Evolutionary conservation across 2,329 filamentous ascomycete genomes (phyloP).

Genomic region (Xylaria sp.): DNA sequence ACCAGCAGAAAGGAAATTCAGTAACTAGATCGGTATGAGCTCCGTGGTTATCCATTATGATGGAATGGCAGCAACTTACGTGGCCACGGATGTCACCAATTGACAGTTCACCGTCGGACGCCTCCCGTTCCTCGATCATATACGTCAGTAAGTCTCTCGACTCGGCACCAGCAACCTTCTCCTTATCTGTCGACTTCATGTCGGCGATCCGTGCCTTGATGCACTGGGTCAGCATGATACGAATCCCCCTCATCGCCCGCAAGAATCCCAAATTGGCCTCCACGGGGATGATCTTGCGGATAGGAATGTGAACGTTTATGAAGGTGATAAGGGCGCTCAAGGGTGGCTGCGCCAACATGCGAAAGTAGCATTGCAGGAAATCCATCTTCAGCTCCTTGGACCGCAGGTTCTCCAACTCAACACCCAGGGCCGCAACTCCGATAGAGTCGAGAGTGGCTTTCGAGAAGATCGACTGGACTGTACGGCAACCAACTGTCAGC

Average conservation of each 20-base stretch:
- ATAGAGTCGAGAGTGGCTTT: constrained; percentile 41
- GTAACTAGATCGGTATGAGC: constrained; percentile 10
- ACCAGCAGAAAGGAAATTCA: constrained; percentile 22
- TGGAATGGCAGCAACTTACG: constrained; percentile 6
- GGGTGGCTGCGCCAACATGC: constrained; percentile 29
- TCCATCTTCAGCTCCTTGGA: constrained; percentile 18
- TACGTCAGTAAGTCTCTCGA: constrained; percentile 37
- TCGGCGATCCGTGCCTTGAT: constrained; percentile 32
- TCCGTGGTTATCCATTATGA: not conserved
- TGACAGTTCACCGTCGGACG: constrained; percentile 4
- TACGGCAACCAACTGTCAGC: constrained; percentile 18
- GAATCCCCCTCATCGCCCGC: constrained; percentile 34
- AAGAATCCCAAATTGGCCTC: constrained; percentile 42
- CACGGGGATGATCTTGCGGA: constrained; percentile 41
- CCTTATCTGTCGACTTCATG: constrained; percentile 20
- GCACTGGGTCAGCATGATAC: constrained; percentile 32
- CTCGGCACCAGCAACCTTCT: constrained; percentile 14
- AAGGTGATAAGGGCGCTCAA: constrained; percentile 31
- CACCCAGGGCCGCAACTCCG: constrained; percentile 38
- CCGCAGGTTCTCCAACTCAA: constrained; percentile 38
- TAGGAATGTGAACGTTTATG: constrained; percentile 38
- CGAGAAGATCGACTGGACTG: constrained; percentile 34
- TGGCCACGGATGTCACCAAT: constrained; percentile 18
- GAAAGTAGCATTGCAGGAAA: constrained; percentile 35
- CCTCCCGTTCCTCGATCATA: constrained; percentile 36